These are phyloP conservation scores for Bremia lactucae DNA, from an alignment of 352 stramenopile genomes.

Conservation along the genomic window DNA sequence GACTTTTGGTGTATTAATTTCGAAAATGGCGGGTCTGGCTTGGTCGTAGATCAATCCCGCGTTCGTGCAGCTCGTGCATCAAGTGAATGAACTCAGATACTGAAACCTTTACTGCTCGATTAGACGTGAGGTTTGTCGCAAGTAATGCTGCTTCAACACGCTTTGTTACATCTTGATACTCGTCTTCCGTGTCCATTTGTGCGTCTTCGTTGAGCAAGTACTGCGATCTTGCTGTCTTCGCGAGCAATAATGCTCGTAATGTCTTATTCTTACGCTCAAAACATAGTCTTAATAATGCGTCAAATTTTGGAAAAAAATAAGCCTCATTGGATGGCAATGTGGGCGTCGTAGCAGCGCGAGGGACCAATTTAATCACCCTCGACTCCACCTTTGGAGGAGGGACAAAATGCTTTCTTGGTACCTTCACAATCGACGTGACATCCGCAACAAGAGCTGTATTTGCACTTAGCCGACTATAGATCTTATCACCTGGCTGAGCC, in stretches of 20 bases:
- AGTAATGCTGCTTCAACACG: constrained; percentile 40
- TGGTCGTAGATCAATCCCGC: constrained; percentile 36
- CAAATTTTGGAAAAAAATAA: constrained; percentile 67
- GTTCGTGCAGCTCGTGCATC: constrained; percentile 32
- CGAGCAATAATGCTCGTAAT: constrained; percentile 53
- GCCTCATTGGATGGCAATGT: constrained; percentile 16
- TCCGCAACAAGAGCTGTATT: constrained; percentile 70
- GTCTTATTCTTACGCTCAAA: constrained; percentile 86
- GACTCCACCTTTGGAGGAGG: constrained; percentile 79
- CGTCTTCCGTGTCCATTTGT: constrained; percentile 10
- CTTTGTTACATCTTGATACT: constrained; percentile 28
- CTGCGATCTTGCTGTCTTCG: constrained; percentile 40
- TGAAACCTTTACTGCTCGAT: constrained; percentile 54
- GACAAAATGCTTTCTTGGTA: constrained; percentile 52
- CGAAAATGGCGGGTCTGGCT: constrained; percentile 62
- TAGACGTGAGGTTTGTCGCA: constrained; percentile 30
- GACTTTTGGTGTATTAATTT: constrained; percentile 27
- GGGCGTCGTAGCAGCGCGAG: constrained; percentile 13
- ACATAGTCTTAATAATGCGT: constrained; percentile 57
- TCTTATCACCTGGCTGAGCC: constrained; percentile 58
- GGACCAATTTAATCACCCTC: constrained; percentile 61
- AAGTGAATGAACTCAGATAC: constrained; percentile 50
- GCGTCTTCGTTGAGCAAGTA: constrained; percentile 18
- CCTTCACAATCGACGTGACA: constrained; percentile 46
- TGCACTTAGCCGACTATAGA: constrained; percentile 71